phyloP scores from a whole-genome alignment of 345 rosid genomes.

The Linum lewisii region DNA sequence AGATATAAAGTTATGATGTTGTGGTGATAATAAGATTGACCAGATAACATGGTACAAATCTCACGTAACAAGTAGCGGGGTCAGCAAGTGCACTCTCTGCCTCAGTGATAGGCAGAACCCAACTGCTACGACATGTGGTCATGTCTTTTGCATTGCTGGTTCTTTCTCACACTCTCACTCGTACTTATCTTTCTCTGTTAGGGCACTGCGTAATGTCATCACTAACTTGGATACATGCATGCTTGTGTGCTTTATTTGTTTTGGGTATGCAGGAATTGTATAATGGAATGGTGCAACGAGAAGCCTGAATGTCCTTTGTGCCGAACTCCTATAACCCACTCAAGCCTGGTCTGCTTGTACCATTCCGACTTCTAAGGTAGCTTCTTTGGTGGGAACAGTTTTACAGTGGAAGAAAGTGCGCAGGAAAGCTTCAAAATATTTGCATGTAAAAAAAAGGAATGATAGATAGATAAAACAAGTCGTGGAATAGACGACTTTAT shows the following conservation, averaged over 20 bases:
- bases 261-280: slow-evolving; percentile 62
- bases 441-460: too few relatives aligned
- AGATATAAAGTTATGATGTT: too few relatives aligned
- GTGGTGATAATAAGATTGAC: neutral
- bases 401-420: too few relatives aligned
- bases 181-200: neutral
- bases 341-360: slow-evolving; percentile 72
- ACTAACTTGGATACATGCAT: too few relatives aligned
- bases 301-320: slow-evolving; percentile 95
- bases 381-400: too few relatives aligned
- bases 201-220: neutral
- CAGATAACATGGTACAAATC: slow-evolving; percentile 10
- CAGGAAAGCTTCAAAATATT: too few relatives aligned
- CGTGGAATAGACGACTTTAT: too few relatives aligned
- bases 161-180: slow-evolving; percentile 2
- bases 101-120: slow-evolving; percentile 76
- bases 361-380: slow-evolving; percentile 90
- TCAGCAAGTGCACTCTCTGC: slow-evolving; percentile 80
- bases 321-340: slow-evolving; percentile 76
- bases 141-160: slow-evolving; percentile 96
- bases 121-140: slow-evolving; percentile 88
- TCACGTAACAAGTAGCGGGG: slow-evolving; percentile 22
- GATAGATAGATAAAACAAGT: too few relatives aligned
- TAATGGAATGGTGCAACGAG: slow-evolving; percentile 98
- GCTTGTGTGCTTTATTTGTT: too few relatives aligned